Evolutionary conservation across 1,284 basidiomycete species (phyloP).

Genomic region (Exobasidium rhododendri): DNA sequence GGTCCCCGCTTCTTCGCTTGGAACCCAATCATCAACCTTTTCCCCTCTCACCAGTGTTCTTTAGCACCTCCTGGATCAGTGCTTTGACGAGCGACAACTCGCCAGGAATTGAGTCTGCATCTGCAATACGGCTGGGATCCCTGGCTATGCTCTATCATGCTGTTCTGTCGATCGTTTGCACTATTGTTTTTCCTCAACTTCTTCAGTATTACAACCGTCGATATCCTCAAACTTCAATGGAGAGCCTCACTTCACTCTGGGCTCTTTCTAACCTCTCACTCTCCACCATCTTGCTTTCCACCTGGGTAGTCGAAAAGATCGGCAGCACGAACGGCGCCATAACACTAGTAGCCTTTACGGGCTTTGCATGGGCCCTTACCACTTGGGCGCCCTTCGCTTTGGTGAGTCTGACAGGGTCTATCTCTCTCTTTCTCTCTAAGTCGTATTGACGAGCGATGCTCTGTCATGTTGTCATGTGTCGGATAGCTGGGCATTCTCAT

Average conservation of each 20-base stretch:
- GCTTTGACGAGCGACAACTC: conserved; percentile 23
- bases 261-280: conserved; percentile 1
- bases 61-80: conserved; percentile 45
- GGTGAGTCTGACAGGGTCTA: too few relatives aligned
- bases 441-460: too few relatives aligned
- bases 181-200: not conserved
- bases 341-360: not conserved
- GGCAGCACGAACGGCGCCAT: conserved; percentile 7
- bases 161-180: conserved; percentile 1
- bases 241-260: not conserved
- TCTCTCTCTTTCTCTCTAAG: too few relatives aligned
- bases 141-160: conserved; percentile 11
- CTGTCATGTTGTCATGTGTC: too few relatives aligned
- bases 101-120: not conserved
- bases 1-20: too few relatives aligned
- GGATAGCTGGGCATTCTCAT: conserved; percentile 6
- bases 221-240: not conserved
- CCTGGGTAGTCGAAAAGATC: not conserved
- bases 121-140: conserved; percentile 1
- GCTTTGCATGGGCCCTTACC: conserved; percentile 7
- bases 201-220: not conserved
- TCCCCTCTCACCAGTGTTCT: conserved; percentile 23
- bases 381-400: conserved; percentile 2
- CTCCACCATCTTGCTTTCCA: not conserved
- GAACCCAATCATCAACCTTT: not conserved